phyloP scores from a whole-genome alignment of 1,139 yeast species.

The Hyphopichia wangnamkhiaoensis region DNA sequence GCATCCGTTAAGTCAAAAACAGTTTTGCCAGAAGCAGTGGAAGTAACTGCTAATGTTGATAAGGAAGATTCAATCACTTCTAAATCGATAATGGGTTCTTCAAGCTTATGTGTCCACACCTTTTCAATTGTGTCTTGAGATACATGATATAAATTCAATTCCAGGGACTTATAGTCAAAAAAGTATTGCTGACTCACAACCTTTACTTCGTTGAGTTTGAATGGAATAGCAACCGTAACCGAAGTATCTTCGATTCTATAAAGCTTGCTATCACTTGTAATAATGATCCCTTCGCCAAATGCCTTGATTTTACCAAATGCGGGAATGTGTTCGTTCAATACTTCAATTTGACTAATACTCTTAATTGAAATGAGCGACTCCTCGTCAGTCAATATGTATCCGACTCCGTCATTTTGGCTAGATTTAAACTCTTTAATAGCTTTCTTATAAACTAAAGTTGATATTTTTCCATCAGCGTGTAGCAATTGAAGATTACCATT shows the following conservation, averaged over 20 bases:
- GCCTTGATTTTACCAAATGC: constrained; percentile 4
- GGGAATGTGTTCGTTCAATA: background rate
- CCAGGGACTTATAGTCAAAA: background rate
- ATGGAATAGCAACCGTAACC: constrained; percentile 8
- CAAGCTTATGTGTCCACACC: constrained; percentile 1
- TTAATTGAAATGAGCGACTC: constrained; percentile 2
- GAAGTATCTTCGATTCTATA: background rate
- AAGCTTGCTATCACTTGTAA: constrained; percentile 3
- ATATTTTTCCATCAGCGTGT: constrained; percentile 11
- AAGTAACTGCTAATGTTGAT: constrained; percentile 11
- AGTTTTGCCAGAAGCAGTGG: constrained; percentile 13
- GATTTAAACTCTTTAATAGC: constrained; percentile 4
- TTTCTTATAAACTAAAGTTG: constrained; percentile 7
- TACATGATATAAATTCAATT: background rate
- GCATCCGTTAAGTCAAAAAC: constrained; percentile 33
- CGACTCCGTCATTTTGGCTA: constrained; percentile 13
- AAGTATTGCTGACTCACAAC: constrained; percentile 14
- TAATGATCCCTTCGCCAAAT: background rate
- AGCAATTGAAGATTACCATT: constrained; percentile 4
- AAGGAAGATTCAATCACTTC: constrained; percentile 2
- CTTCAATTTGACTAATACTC: constrained; percentile 1
- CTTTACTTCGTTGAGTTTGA: constrained; percentile 10
- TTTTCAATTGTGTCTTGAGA: background rate
- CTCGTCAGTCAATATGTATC: constrained; percentile 14
- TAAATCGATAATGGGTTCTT: background rate